Evolutionary conservation across 352 stramenopile genomes (phyloP).

Genomic region (Peronospora farinosa): DNA sequence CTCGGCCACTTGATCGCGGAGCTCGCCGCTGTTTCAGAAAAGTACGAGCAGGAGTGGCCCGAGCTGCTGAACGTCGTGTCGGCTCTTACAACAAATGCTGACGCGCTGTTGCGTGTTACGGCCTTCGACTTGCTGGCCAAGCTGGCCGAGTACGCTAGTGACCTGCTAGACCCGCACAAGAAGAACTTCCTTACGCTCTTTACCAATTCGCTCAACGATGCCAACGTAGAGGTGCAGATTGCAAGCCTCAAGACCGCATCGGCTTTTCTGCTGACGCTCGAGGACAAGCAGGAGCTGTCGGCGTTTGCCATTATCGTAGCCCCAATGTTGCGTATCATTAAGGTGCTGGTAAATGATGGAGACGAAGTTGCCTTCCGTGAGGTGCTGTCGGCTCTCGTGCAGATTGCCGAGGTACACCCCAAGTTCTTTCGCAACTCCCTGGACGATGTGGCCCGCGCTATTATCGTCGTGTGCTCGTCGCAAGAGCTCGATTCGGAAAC

Average conservation of each 20-base stretch:
- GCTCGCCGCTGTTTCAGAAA: slow-evolving; percentile 48
- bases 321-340: slow-evolving; percentile 75
- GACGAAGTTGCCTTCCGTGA: slow-evolving; percentile 70
- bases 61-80: slow-evolving; percentile 66
- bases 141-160: slow-evolving; percentile 61
- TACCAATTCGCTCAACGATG: slow-evolving; percentile 61
- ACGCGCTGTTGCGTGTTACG: slow-evolving; percentile 61
- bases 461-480: slow-evolving; percentile 71
- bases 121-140: slow-evolving; percentile 73
- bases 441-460: slow-evolving; percentile 64
- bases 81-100: slow-evolving; percentile 46
- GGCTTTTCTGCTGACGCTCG: slow-evolving; percentile 69
- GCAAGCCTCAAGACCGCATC: slow-evolving; percentile 63
- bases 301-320: slow-evolving; percentile 65
- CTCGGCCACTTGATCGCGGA: slow-evolving; percentile 73
- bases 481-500: slow-evolving; percentile 65
- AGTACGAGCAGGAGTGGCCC: slow-evolving; percentile 55
- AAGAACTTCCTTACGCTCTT: slow-evolving; percentile 77
- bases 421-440: slow-evolving; percentile 75
- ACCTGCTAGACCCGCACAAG: slow-evolving; percentile 66
- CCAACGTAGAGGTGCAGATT: slow-evolving; percentile 55
- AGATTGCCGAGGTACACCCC: slow-evolving; percentile 71
- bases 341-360: slow-evolving; percentile 44
- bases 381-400: slow-evolving; percentile 62
- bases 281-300: slow-evolving; percentile 56